Evolutionary conservation across 179 eudicot species (phyloP).

Genomic region (Sideroxylon spinosum): DNA sequence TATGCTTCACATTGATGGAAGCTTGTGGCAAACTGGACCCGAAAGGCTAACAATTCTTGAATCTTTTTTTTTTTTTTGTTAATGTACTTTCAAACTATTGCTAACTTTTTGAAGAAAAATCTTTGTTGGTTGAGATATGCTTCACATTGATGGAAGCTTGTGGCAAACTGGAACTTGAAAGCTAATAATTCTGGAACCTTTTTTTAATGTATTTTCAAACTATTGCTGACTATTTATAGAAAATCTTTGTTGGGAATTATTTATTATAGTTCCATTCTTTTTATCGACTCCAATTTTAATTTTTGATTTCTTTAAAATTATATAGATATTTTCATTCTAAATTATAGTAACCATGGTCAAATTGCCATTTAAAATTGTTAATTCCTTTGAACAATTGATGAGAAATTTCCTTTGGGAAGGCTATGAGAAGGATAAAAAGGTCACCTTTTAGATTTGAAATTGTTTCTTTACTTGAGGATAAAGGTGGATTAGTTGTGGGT

Average conservation of each 20-base stretch:
- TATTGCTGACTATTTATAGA: not conserved
- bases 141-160: conserved; percentile 1
- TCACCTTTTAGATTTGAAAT: no score
- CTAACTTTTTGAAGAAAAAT: not conserved
- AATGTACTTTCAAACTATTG: not conserved
- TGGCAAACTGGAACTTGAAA: conserved; percentile 1
- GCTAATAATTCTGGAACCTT: not conserved
- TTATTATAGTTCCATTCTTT: no score
- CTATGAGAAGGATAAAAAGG: no score
- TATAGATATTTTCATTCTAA: not conserved
- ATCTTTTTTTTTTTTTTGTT: not conserved
- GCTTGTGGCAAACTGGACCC: conserved; percentile 1
- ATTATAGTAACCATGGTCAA: not conserved
- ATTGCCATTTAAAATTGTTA: no score
- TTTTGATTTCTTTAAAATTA: not conserved
- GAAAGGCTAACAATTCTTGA: not conserved
- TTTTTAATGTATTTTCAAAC: not conserved
- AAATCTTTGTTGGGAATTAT: no score
- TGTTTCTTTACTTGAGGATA: no score
- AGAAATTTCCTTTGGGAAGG: not conserved
- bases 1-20: not conserved
- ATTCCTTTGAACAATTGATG: no score
- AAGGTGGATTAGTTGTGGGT: no score
- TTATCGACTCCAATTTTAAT: not conserved
- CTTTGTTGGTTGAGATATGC: not conserved